Evolutionary conservation across 78 protist genomes (phyloP).

Genomic region (Capsaspora owczarzaki): DNA sequence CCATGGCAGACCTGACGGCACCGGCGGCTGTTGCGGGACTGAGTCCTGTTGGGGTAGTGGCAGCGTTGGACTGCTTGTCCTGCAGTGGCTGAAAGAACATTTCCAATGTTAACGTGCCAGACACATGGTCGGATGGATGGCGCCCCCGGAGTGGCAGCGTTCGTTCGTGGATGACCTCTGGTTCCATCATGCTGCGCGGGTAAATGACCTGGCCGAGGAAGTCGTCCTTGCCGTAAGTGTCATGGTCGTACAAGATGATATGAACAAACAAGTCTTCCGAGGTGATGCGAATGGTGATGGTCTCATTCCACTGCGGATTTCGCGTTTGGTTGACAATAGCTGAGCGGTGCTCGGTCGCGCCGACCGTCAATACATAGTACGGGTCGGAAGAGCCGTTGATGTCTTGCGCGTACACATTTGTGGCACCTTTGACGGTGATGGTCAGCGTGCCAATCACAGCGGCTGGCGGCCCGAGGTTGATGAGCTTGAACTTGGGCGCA

Average conservation of each 20-base stretch:
- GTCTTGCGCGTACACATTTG: neutral
- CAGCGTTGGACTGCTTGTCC: no score
- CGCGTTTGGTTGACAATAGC: neutral
- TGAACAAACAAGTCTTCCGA: neutral
- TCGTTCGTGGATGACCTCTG: neutral
- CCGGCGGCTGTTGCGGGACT: no score
- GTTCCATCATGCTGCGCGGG: neutral
- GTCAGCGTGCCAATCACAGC: neutral
- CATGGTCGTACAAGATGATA: neutral
- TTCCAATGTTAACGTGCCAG: neutral
- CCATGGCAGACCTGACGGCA: no score
- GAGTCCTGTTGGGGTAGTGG: no score
- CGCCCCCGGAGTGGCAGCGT: neutral
- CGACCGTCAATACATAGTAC: neutral
- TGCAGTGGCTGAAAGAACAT: neutral
- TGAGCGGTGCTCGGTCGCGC: neutral
- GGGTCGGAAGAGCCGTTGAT: neutral
- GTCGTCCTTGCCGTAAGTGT: neutral
- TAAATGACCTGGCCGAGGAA: neutral
- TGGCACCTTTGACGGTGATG: neutral
- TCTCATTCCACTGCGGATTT: neutral
- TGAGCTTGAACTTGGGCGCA: neutral
- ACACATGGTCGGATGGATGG: neutral
- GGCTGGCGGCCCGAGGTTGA: neutral
- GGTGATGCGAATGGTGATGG: neutral